phyloP scores from a whole-genome alignment of 1,139 yeast species.

The Candida buenavistaensis region DNA sequence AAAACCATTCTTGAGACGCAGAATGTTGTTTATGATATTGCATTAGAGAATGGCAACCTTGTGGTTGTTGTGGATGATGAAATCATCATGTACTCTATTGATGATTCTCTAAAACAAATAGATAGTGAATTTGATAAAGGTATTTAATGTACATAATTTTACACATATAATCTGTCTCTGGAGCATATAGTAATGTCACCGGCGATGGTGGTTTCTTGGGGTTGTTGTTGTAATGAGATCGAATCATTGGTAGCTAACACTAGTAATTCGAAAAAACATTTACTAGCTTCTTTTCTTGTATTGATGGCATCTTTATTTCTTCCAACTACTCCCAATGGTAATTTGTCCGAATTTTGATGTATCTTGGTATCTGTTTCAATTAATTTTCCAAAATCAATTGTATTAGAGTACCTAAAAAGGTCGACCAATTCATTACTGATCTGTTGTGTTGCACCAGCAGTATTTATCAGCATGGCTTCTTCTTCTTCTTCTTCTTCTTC shows the following conservation, averaged over 20 bases:
- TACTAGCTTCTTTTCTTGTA: constrained; percentile 63
- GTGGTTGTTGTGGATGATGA: constrained; percentile 6
- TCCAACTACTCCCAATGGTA: constrained; percentile 31
- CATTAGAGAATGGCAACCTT: constrained; percentile 19
- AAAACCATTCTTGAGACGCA: constrained; percentile 12
- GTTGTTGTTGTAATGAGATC: constrained; percentile 56
- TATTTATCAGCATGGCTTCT: constrained; percentile 15
- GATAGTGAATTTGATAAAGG: constrained; percentile 13
- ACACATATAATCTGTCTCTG: constrained; percentile 50
- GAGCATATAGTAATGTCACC: constrained; percentile 58
- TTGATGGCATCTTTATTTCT: constrained; percentile 24
- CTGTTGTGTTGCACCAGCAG: constrained; percentile 48
- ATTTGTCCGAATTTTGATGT: constrained; percentile 13
- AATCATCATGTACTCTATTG: constrained; percentile 7
- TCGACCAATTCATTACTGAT: constrained; percentile 54
- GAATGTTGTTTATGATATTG: constrained; percentile 14
- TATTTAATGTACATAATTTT: too few species aligned
- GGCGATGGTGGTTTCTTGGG: constrained; percentile 40
- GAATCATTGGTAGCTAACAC: constrained; percentile 82
- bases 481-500: constrained; percentile 17
- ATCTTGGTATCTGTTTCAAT: constrained; percentile 37
- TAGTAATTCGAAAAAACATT: constrained; percentile 78
- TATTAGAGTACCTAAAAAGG: constrained; percentile 22
- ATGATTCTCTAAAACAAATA: constrained; percentile 4
- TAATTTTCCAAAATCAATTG: constrained; percentile 39